Base-by-base conservation (phyloP, 176 grass and related monocot species). In the Tillandsia leiboldiana region DNA sequence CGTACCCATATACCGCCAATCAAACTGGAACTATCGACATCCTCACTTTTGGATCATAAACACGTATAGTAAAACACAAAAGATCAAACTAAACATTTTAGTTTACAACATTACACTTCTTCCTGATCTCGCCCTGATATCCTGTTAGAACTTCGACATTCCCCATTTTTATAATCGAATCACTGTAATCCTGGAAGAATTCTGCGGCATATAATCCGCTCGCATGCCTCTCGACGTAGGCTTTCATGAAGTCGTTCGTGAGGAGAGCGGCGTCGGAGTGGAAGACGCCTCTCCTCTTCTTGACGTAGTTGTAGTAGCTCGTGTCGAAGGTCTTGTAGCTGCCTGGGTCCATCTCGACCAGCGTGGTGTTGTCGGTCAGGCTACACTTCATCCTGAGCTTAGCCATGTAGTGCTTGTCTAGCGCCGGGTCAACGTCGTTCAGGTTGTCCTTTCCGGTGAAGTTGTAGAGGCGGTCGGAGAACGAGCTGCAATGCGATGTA, bases 261-360 rank as follows among this genome's bases (percentile, higher is more conserved):
- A 99, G 79, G 0, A 99, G 90, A 0, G 82, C 86, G 65, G 79
- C 80, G 56, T 99, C 90, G n/a, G 94, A 90, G 54, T 93, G 82
- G 80, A 99, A 99, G 26, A 90, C 69, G 1, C 87, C 90, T 69
- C 90, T 73, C 9, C 80, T 77, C 78, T 88, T 86, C 54, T 73
- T 59, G 1, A 99, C 84, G 42, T 78, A 50, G 33, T 48, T 77
- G 82, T 23, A 99, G 80, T 90, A 99, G 29, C 61, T 29, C 0
- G 83, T 67, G 72, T 99, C 90, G 72, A 99, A 99, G 48, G 90
- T 90, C 58, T 8, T 83, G 90, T 85, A 88, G 78, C 87, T 99
- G 0, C 94, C 90, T 0, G 94, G 94, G 48, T 99, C 90, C 94
- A 99, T 99, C 77, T 93, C 90, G 66, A 93, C 77, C 2, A 84